These are phyloP conservation scores for Hemileia vastatrix DNA, from an alignment of 1,284 basidiomycete species.

Conservation along the genomic window DNA sequence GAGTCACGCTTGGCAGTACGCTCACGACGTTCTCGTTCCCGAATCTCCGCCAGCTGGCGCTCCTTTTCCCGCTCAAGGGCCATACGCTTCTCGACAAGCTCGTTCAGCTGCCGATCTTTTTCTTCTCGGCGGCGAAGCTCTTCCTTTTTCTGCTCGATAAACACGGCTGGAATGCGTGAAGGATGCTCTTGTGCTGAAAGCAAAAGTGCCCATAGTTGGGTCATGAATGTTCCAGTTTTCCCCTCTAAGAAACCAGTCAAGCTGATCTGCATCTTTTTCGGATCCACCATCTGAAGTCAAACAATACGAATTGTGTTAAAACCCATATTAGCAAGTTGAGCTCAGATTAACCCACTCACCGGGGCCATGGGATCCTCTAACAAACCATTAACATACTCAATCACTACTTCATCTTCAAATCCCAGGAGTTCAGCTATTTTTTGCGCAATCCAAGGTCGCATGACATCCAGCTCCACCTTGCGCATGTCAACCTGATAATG, in stretches of 20 bases:
- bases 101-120: conserved; percentile 49
- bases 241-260: conserved; percentile 75
- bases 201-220: conserved; percentile 74
- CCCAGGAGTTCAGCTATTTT: conserved; percentile 80
- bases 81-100: conserved; percentile 56
- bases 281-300: conserved; percentile 64
- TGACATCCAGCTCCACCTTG: conserved; percentile 80
- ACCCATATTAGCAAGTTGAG: neutral
- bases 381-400: conserved; percentile 88
- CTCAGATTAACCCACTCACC: conserved; percentile 50
- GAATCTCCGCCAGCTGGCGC: conserved; percentile 36
- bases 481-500: conserved; percentile 71
- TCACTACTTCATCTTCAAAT: conserved; percentile 91
- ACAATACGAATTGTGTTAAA: conserved; percentile 6
- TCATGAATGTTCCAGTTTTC: conserved; percentile 74
- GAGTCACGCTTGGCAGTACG: neutral
- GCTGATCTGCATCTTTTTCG: conserved; percentile 88
- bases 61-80: conserved; percentile 51
- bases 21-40: conserved; percentile 39
- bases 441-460: conserved; percentile 87
- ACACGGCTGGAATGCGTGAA: conserved; percentile 81
- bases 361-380: conserved; percentile 73
- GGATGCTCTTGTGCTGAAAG: conserved; percentile 80
- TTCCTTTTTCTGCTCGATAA: conserved; percentile 90
- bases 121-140: conserved; percentile 73